These are phyloP conservation scores for Boletellus ananiceps DNA, from an alignment of 768 basidiomycete species.

Conservation along the genomic window DNA sequence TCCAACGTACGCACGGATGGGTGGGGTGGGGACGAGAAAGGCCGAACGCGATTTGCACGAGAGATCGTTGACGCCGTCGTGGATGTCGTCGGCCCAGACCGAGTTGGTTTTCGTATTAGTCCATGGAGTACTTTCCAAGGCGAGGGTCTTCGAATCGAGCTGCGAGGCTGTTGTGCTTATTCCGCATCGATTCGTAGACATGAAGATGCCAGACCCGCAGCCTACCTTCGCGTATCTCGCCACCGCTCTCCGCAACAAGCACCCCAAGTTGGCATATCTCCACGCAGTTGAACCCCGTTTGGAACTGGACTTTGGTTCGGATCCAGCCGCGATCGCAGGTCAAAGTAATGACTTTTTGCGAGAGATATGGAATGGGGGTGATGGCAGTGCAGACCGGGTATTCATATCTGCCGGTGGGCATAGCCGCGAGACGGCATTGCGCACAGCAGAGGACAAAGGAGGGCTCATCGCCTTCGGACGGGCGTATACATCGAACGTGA, in stretches of 20 bases:
- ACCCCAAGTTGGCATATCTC: slow-evolving; percentile 42
- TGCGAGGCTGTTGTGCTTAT: background rate
- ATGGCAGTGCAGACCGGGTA: background rate
- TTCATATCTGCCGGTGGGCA: slow-evolving; percentile 1
- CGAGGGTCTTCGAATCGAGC: slow-evolving; percentile 8
- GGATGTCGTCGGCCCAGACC: slow-evolving; percentile 48
- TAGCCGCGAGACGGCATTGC: background rate
- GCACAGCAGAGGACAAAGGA: background rate
- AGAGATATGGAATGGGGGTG: background rate
- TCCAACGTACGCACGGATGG: slow-evolving; percentile 56
- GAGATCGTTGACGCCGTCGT: slow-evolving; percentile 51
- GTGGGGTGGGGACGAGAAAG: slow-evolving; percentile 66
- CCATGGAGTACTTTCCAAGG: slow-evolving; percentile 48
- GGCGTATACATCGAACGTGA: slow-evolving; percentile 5
- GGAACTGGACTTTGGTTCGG: slow-evolving; percentile 1
- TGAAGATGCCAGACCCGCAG: slow-evolving; percentile 51
- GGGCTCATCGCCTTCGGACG: slow-evolving; percentile 26
- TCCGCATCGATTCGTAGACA: slow-evolving; percentile 29
- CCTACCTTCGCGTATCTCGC: slow-evolving; percentile 52
- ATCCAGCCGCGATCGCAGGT: background rate
- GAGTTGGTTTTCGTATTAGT: slow-evolving; percentile 52
- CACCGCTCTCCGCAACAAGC: slow-evolving; percentile 30
- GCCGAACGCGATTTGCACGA: slow-evolving; percentile 51
- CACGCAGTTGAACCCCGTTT: slow-evolving; percentile 44
- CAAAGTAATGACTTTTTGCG: slow-evolving; percentile 42